Evolutionary conservation across 2,329 filamentous ascomycete species (phyloP).

Genomic region (Xylaria sp.): DNA sequence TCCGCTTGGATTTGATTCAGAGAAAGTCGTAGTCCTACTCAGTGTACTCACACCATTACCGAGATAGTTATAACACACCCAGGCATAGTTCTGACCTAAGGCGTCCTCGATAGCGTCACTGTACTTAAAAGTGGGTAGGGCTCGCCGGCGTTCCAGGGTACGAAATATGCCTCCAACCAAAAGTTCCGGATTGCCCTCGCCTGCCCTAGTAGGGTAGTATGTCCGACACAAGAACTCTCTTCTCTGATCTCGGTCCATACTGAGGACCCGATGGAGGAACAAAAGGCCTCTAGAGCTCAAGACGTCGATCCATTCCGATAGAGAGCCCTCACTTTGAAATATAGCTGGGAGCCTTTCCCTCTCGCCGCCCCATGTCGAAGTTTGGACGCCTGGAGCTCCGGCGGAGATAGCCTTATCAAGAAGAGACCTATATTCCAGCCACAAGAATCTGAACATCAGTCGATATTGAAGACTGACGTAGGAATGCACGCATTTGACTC

Average conservation of each 20-base stretch:
- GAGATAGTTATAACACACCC: neutral
- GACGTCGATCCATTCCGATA: constrained; percentile 17
- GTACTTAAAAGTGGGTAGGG: neutral
- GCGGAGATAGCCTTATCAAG: neutral
- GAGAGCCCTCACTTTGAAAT: neutral
- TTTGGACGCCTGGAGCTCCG: neutral
- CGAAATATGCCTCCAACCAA: constrained; percentile 3
- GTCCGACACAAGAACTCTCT: constrained; percentile 12
- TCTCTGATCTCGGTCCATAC: neutral
- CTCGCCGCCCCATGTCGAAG: neutral
- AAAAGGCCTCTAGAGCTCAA: constrained; percentile 12
- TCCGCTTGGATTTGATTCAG: neutral
- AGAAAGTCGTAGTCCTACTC: neutral
- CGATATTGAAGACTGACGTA: constrained; percentile 24
- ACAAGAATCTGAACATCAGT: constrained; percentile 2
- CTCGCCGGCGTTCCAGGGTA: neutral
- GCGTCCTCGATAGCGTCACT: neutral
- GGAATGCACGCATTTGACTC: constrained; percentile 13
- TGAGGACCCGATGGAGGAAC: constrained; percentile 16
- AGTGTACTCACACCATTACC: neutral
- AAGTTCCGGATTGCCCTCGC: neutral
- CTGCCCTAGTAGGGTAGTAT: constrained; percentile 3
- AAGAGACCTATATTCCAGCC: neutral
- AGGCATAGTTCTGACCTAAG: neutral
- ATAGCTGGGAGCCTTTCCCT: neutral